These are phyloP conservation scores for Tricholoma sp. DNA, from an alignment of 768 basidiomycete genomes.

Conservation along the genomic window DNA sequence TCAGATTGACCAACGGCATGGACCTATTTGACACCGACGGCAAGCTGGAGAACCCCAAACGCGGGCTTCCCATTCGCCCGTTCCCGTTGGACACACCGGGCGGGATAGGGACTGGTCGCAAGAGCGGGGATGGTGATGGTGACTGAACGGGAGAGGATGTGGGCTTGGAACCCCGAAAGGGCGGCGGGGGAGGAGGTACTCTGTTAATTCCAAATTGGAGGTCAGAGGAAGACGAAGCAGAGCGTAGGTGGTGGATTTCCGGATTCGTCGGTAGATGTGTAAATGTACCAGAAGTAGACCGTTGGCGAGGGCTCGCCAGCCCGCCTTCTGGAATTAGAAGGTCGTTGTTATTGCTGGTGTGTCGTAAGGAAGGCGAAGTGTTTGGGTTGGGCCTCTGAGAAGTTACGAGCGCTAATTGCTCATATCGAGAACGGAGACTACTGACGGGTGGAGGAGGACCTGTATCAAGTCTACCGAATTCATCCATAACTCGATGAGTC, in stretches of 20 bases:
- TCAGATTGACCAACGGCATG: not conserved
- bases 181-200: conserved; percentile 58
- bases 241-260: conserved; percentile 30
- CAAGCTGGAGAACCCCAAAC: conserved; percentile 10
- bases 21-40: not conserved
- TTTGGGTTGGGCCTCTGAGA: conserved; percentile 7
- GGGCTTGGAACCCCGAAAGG: conserved; percentile 31
- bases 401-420: conserved; percentile 46
- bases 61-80: conserved; percentile 7
- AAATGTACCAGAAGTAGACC: conserved; percentile 31
- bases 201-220: conserved; percentile 39
- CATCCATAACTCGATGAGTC: not conserved
- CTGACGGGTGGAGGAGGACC: conserved; percentile 58
- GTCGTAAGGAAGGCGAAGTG: conserved; percentile 6
- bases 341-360: conserved; percentile 12
- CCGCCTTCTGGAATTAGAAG: conserved; percentile 12
- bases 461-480: conserved; percentile 40
- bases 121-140: conserved; percentile 27
- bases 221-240: conserved; percentile 52
- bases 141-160: conserved; percentile 30
- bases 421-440: conserved; percentile 66
- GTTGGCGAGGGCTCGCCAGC: conserved; percentile 36
- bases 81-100: conserved; percentile 5
- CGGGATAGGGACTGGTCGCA: conserved; percentile 46
- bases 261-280: conserved; percentile 2